Base-by-base conservation (phyloP, 768 basidiomycete species). In the Suillus occidentalis region DNA sequence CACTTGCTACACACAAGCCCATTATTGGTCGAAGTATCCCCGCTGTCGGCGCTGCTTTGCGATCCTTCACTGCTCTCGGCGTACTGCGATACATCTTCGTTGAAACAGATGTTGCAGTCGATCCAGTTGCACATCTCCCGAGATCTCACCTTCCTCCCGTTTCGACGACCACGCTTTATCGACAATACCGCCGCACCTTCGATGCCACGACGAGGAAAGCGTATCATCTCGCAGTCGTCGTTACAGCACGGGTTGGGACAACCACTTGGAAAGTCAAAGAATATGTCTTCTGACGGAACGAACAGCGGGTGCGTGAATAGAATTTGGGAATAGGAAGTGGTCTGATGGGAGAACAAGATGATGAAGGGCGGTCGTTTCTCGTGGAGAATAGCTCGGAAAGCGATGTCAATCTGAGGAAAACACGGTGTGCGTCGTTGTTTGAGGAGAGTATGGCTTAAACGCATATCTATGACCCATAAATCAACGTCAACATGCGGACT, bases 51-150 rank as follows among this genome's bases (percentile, higher is more conserved):
- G 65, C 80, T 81, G 63, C 78, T 79, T 61, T 82, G 81, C 43
- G 82, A 82, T 34, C 78, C 79, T 66, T 82, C 82, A 52, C 75
- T 80, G 65, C 80, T 80, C 52, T 76, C 78, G 3, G 72, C 71
- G 45, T 73, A 71, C 53, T 69, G 69, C 47, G 59, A 73, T 16
- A 34, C 60, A 39, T 83, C 82, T 57, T 85, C 85, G 61, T 79
- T 77, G 70, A 91, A 91, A 65, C 80, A 81, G 40, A 86, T 80
- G 66, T 85, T 80, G 71, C 90, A 92, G 69, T 90, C 89, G 62
- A 91, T 88, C 90, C 90, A 92, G 70, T 92, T 92, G 76, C 90
- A 92, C 89, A 92, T 90, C 73, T 89, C 85, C 66, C 79, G 81
- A 39, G 80, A 71, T 68, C 82, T 84, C 13, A 88, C 75, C 60